Base-by-base conservation (phyloP, 2,329 filamentous ascomycete species). In the Ceratocystis destructans region DNA sequence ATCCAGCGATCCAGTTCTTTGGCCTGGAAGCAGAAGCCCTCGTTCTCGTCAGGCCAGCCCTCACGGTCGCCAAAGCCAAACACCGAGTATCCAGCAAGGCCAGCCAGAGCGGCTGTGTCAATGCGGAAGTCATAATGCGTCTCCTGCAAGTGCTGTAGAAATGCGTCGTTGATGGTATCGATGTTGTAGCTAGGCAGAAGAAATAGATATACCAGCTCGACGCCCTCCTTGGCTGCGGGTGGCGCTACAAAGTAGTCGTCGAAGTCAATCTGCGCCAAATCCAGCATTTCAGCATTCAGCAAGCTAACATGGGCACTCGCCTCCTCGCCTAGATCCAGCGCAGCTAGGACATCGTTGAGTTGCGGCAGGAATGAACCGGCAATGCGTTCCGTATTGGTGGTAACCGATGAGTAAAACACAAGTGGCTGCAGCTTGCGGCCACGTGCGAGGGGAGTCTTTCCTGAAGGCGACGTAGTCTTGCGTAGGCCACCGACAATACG, bases 61-160 rank as follows among this genome's bases (percentile, higher is more conserved):
- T 96, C 89, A 69, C 83, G 85, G 74, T 97, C 93, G 20, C 93
- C 93, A 72, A 96, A 88, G 0, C 94, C 94, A 77, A 97, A 97
- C 0, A 97, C 91, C 0, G 90, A 90, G 73, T 96, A 97, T 7
- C 93, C 93, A 1, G 92, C 78, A 17, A 97, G 76, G 1, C 80
- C 77, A 0, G 87, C 86, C 61, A 99, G 76, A 0, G 94, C 88
- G 0, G 89, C 87, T 0, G 91, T 96, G 71, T 97, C 92, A 70
- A 99, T 95, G 67, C 93, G 85, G 79, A 97, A 97, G 75, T 99
- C 94, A 76, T 97, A 86, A 73, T 97, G 93, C 0, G 92, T 97
- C 74, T 99, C 93, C 73, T 88, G 82, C 5, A 99, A 78, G 74
- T 96, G 90, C 69, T 90, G 86, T 28, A 97, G 79, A 74, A 97